Evolutionary conservation across 1,284 basidiomycete genomes (phyloP), one percentile per base, ranked within the genome.

Genomic region (Trichosporon inkin): DNA sequence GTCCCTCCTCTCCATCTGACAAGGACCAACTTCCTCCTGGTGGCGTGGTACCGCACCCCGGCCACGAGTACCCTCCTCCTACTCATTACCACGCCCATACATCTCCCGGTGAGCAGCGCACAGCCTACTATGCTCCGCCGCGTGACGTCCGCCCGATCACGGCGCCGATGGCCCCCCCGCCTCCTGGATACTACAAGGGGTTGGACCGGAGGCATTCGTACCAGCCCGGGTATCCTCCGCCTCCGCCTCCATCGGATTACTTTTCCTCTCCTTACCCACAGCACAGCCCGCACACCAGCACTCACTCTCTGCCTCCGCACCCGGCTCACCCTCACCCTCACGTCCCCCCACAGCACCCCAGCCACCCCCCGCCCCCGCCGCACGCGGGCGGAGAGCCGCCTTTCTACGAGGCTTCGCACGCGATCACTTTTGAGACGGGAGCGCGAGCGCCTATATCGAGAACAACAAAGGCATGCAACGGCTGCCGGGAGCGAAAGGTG

Each of bases 401-500:
- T 3, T 24, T 34, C 13, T 52, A 61, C 38, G 59, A 55, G 5
- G 35, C 44, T 10, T 24, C 47, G 38, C 13, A 20, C 44, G 53
- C 57, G 14, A 49, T 49, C 28, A 22, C 44, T 13, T 49, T 49
- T 22, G 44, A 49, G 11, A 62, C 67, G 24, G 70, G 70, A 1
- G 62, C 69, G 11, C 62, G 75, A 28, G 69, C 70, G 1, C 75
- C 75, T 2, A 77, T 77, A 32, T 74, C 72, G 16, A 63, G 75
- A 6, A 76, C 72, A 0, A 76, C 74, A 17, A 75, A 75, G 56
- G 75, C 75, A 1, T 77, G 75, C 60, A 75, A 77, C 55, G 68
- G 72, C 2, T 77, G 75, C 57, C 61, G 75, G n/a, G 64, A 65
- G 36, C 60, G 75, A 14, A 77, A 77, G 57, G 75, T 77, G 1